phyloP scores from a whole-genome alignment of 2,329 filamentous ascomycete species.

The Cryphonectria japonica region DNA sequence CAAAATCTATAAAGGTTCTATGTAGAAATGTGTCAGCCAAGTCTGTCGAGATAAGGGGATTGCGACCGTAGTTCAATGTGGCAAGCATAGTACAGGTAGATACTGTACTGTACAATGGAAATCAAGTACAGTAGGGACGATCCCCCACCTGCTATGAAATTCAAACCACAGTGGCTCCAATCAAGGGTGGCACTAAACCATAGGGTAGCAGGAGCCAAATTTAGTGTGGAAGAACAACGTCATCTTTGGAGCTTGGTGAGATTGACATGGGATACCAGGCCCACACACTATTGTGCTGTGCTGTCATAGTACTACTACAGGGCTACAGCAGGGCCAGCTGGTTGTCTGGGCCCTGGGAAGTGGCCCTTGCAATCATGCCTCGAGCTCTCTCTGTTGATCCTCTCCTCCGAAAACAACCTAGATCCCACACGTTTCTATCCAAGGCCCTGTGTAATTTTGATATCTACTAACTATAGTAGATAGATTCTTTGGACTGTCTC shows the following conservation, averaged over 20 bases:
- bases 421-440: background rate
- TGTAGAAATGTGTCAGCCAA: background rate
- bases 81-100: no score
- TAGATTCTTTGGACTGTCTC: background rate
- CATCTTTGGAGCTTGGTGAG: slow-evolving; percentile 16
- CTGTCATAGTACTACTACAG: no score
- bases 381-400: slow-evolving; percentile 1
- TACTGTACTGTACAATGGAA: no score
- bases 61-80: no score
- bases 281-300: no score
- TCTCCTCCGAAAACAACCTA: slow-evolving; percentile 1
- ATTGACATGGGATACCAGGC: background rate
- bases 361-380: background rate
- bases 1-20: background rate
- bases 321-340: no score
- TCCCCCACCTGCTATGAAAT: no score
- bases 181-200: background rate
- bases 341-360: background rate
- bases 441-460: background rate
- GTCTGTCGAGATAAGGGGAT: background rate
- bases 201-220: slow-evolving; percentile 15
- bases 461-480: background rate
- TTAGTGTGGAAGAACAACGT: slow-evolving; percentile 23
- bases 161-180: background rate
- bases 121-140: no score